Evolutionary conservation across 345 rosid species (phyloP), one percentile per base, ranked within the genome.

Genomic region (Salix arbutifolia): DNA sequence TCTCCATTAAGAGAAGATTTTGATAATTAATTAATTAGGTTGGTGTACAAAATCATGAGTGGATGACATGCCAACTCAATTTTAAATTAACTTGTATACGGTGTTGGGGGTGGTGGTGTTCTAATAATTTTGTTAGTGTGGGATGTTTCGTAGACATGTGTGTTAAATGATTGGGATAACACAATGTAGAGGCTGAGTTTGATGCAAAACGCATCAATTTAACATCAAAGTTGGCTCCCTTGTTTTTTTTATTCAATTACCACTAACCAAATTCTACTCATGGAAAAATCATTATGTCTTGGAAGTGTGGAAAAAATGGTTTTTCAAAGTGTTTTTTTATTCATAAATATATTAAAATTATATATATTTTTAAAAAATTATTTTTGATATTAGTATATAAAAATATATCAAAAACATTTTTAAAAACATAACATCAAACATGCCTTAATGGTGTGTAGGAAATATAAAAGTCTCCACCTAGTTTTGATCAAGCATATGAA

Each of bases 1-100:
- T 11, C 2, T 62, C 44, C 13, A 58, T n/a, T 12, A 58, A 58
- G 26, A 58, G 14, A 58, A 58, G 28, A 58, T 58, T 58, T 9
- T 35, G 38, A 31, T 67, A 31, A 17, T 19, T 26, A 17, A 72
- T 33, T 33, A 33, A 33, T 33, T 33, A 60, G 70, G 65, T 33
- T 53, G 31, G 76, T 76, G 80, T 73, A 61, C 38, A 26, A 76
- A 76, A 84, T 81, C 69, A 78, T 78, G 78, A 71, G 64, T 68
- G 61, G 78, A 50, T 50, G 23, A 78, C 72, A 65, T 73, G 87
- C 74, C 83, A 81, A 79, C 84, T 74, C 76, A 76, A 38, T 62
- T 30, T 67, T 48, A 25, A 48, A 23, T 56, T 33, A 64, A 8
- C 10, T 26, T 30, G 18, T 6, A 7, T n/a, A 30, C 28, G 60